Evolutionary conservation across 495 filamentous ascomycete species (phyloP), one percentile per base, ranked within the genome.

Genomic region (Collariella sp.): DNA sequence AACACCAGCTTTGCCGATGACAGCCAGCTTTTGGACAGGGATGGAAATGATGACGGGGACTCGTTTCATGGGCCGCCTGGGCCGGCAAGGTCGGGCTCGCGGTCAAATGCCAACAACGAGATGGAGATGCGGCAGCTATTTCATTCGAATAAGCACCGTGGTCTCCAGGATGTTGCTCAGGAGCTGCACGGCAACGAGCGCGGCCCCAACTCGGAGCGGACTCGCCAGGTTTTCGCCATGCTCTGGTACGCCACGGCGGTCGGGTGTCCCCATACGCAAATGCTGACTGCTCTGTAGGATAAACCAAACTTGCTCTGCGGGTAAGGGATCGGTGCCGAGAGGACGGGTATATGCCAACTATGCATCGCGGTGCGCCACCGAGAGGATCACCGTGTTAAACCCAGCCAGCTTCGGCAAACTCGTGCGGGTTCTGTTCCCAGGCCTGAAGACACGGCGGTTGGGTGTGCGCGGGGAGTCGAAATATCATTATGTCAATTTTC

Each of bases 381-480:
- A 98, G 61, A 80, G 89, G 62, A 93, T 98, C 40, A 89, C 89
- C 4, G 87, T 94, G 4, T 62, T 98, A 50, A 98, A 98, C 61
- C 90, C 94, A 29, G 93, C 93, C 6, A 96, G 91, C 6, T 98
- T 98, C 72, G 93, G 93, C 31, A 98, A 98, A 66, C 81, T 97
- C 23, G 93, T 98, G 23, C 81, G 94, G 11, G 91, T 97, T 26
- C 87, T 97, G 36, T 98, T 96, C 57, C 91, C 91, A 1, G 90
- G 89, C 41, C 82, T 98, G 16, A 90, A 94, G 65, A 97, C 93
- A 11, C 80, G 93, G 36, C 79, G 93, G 46, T 76, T 98, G 12
- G 93, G 93, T 41, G 89, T 97, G 38, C 83, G 93, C 19, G 94
- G 94, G 39, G 90, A 96, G 70, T 97, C 94, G 5, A 98, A 98